Evolutionary conservation across 306 rosid genomes (phyloP), one percentile per base, ranked within the genome.

Genomic region (Malus sieversii): DNA sequence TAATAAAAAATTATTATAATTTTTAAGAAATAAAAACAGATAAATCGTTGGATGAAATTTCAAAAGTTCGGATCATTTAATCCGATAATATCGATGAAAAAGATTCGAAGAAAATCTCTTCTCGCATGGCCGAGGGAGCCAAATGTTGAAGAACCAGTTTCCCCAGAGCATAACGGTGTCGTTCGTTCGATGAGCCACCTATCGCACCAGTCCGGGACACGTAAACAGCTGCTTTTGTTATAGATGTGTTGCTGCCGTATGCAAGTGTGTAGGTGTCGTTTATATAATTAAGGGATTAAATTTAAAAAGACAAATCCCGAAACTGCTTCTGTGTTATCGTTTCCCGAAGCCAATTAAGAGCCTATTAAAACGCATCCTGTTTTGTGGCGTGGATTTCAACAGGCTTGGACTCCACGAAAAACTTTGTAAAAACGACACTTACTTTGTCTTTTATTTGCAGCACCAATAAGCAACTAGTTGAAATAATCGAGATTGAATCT

Each of bases 11-110:
- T 35, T 35, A 35, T 35, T 35, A 35, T 35, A 35, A 35, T 0
- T 35, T 35, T 6, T 0, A 1, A 6, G 0, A 0, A 35, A 35
- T 35, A 0, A n/a, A n/a, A n/a, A n/a, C n/a, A n/a, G n/a, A n/a
- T n/a, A n/a, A n/a, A n/a, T n/a, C n/a, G n/a, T n/a, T n/a, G n/a
- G n/a, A 35, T 35, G 0, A 35, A 35, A 35, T 35, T 35, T 6
- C 0, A 35, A 35, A 35, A 1, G 0, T 1, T 1, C 1, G 0
- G 0, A 1, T 35, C 0, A 6, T 2, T 48, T 48, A 0, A 48
- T 11, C 0, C 1, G 16, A 1, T 11, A 0, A 11, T 16, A 0
- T 48, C 1, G 4, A 0, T 19, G n/a, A 0, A 67, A 22, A 5
- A 48, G 0, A 11, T 16, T 0, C 0, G 8, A 0, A 11, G 2